Evolutionary conservation across 768 basidiomycete genomes (phyloP).

Genomic region (Pleurotus djamor): DNA sequence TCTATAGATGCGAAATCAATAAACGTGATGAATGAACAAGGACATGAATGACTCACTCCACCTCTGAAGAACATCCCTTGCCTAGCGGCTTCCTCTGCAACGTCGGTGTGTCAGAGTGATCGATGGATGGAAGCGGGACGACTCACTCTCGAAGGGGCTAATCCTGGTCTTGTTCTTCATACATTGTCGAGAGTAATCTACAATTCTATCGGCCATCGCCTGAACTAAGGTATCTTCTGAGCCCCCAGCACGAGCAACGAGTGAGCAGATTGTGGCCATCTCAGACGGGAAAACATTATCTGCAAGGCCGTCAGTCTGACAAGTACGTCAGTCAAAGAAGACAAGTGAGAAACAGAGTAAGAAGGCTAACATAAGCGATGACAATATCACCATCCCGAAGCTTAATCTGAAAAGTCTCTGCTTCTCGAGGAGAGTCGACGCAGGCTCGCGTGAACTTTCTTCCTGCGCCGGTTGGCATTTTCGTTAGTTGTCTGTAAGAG

Average conservation of each 20-base stretch:
- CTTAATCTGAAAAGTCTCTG: constrained; percentile 40
- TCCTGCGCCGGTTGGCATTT: constrained; percentile 41
- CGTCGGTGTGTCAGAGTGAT: background rate
- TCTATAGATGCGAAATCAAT: constrained; percentile 38
- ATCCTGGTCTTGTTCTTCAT: constrained; percentile 65
- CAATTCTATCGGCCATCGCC: constrained; percentile 68
- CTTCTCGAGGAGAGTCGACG: constrained; percentile 48
- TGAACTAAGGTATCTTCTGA: constrained; percentile 65
- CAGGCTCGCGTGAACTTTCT: constrained; percentile 48
- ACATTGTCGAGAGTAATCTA: constrained; percentile 65
- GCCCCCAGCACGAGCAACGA: constrained; percentile 54
- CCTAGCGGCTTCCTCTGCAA: constrained; percentile 57
- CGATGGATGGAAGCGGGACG: constrained; percentile 5
- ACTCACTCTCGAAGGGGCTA: constrained; percentile 75
- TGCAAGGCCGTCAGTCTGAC: constrained; percentile 51
- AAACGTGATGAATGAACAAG: constrained; percentile 5
- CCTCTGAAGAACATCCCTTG: constrained; percentile 66
- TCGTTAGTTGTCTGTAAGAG: constrained; percentile 47
- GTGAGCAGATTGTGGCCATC: constrained; percentile 65
- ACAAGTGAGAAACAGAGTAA: too few relatives aligned
- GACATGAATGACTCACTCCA: constrained; percentile 54
- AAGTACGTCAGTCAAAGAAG: background rate
- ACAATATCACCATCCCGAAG: constrained; percentile 52
- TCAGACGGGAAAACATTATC: constrained; percentile 72
- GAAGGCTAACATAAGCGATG: constrained; percentile 49